Conservation (phyloP, 257 asterid species). For the Solanum chaucha region DNA sequence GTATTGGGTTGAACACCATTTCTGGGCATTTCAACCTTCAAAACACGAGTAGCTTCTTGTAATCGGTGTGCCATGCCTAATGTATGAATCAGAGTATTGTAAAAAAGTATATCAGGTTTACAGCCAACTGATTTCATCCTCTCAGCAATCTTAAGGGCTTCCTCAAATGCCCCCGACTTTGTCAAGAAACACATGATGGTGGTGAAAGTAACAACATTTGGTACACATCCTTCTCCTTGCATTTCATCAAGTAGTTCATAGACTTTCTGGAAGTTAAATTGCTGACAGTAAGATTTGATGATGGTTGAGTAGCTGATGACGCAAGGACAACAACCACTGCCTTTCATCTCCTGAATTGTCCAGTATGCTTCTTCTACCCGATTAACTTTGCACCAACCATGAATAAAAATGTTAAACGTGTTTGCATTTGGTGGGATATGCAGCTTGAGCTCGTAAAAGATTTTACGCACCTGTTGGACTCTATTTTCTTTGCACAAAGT, state of each 20-base stretch:
- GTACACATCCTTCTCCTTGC: conserved; percentile 47
- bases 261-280: conserved; percentile 35
- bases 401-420: conserved; percentile 66
- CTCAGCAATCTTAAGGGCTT: conserved; percentile 47
- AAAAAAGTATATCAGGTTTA: conserved; percentile 59
- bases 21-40: conserved; percentile 44
- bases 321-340: conserved; percentile 54
- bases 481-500: conserved; percentile 64
- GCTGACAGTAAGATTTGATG: conserved; percentile 52
- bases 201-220: conserved; percentile 69
- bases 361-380: conserved; percentile 87
- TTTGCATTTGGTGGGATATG: conserved; percentile 56
- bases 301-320: conserved; percentile 68
- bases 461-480: conserved; percentile 53
- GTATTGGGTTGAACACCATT: conserved; percentile 44
- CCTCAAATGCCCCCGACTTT: conserved; percentile 40
- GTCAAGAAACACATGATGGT: conserved; percentile 62
- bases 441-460: conserved; percentile 52
- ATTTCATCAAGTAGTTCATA: conserved; percentile 72
- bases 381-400: conserved; percentile 83
- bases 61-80: conserved; percentile 45
- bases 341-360: conserved; percentile 91
- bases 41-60: conserved; percentile 40
- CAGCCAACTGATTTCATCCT: conserved; percentile 51
- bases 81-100: conserved; percentile 62